Conservation (phyloP, 768 basidiomycete species). For the Symmetrospora coprosmae region DNA sequence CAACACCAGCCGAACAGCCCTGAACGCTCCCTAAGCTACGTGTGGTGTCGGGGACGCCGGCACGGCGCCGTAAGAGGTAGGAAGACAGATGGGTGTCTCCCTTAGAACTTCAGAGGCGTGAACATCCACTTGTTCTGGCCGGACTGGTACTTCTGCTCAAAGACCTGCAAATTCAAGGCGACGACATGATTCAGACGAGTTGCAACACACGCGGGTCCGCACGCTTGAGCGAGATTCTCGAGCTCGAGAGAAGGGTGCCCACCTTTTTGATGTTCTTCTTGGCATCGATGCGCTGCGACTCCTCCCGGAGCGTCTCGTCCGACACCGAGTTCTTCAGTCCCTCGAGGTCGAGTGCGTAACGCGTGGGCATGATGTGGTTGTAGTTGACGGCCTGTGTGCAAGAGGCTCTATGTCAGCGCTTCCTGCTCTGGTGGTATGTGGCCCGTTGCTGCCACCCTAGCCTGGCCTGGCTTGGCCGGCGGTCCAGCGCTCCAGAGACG, state of each 20-base stretch:
- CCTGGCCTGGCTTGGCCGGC: neutral
- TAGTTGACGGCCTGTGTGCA: conserved; percentile 74
- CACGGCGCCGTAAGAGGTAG: no score
- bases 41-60: no score
- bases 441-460: no score
- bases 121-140: conserved; percentile 99
- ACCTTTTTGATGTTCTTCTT: conserved; percentile 25
- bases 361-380: conserved; percentile 97
- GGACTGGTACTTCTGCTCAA: conserved; percentile 82
- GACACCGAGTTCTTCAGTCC: conserved; percentile 72
- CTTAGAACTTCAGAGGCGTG: conserved; percentile 40
- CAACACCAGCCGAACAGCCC: no score
- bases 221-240: no score
- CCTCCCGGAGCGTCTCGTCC: conserved; percentile 91
- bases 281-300: conserved; percentile 37
- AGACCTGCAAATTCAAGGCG: conserved; percentile 41
- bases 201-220: no score
- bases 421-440: neutral
- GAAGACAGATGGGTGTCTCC: no score
- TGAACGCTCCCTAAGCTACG: no score
- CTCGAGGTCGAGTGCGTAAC: conserved; percentile 94
- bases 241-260: neutral
- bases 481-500: neutral
- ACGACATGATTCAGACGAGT: neutral
- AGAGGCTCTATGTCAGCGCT: neutral